Evolutionary conservation across 2,329 filamentous ascomycete genomes (phyloP).

Genomic region (Phialophora tarda): DNA sequence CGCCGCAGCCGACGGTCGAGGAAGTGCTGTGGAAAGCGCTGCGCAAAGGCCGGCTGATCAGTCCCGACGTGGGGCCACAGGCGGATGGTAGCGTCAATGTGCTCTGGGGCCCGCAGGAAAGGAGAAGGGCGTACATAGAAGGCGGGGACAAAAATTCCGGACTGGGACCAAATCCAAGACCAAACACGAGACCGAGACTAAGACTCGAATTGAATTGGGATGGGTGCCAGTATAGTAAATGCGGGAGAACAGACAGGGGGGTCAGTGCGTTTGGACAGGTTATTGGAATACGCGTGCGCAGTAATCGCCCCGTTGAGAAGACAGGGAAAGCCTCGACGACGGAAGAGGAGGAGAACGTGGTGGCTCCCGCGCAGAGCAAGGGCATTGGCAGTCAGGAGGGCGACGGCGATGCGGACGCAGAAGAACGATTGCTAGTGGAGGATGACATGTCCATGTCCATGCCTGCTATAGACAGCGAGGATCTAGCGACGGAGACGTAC

Average conservation of each 20-base stretch:
- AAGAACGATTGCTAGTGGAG: background rate
- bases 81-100: constrained; percentile 53
- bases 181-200: constrained; percentile 30
- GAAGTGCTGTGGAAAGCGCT: constrained; percentile 93
- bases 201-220: constrained; percentile 71
- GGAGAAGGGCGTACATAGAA: constrained; percentile 32
- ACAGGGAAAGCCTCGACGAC: background rate
- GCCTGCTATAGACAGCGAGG: constrained; percentile 44
- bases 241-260: constrained; percentile 87
- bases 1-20: constrained; percentile 80
- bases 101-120: constrained; percentile 30
- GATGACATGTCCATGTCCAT: constrained; percentile 23
- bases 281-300: constrained; percentile 80
- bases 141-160: constrained; percentile 1
- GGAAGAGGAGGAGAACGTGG: background rate
- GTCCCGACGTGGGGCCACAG: constrained; percentile 62
- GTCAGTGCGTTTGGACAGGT: constrained; percentile 98
- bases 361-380: background rate
- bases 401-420: background rate
- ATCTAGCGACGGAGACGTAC: constrained; percentile 46
- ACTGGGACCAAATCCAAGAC: background rate
- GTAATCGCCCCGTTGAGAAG: constrained; percentile 66
- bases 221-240: constrained; percentile 90
- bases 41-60: constrained; percentile 79
- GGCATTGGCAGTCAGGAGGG: background rate